Percentiles rank a stretch among this genome's conserved stretches.
phyloP scores from a whole-genome alignment of 1,284 basidiomycete species.

The Trichosporon faecale region DNA sequence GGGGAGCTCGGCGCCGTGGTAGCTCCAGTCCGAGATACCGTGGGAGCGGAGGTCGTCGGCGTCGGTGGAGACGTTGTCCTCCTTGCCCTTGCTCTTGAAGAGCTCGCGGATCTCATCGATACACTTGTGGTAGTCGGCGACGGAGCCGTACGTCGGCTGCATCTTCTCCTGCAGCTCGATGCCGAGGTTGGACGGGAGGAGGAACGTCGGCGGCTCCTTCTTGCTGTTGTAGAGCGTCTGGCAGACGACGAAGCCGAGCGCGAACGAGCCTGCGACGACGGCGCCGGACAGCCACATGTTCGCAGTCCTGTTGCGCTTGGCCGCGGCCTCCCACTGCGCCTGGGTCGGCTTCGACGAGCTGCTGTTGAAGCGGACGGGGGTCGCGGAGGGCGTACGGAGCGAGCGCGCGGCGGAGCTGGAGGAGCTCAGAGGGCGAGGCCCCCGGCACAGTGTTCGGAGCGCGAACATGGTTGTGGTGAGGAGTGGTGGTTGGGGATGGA shows the following conservation, averaged over 20 bases:
- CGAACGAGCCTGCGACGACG: slow-evolving; percentile 5
- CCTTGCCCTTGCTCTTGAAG: slow-evolving; percentile 34
- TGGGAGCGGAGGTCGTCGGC: slow-evolving; percentile 45
- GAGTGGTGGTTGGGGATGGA: background rate
- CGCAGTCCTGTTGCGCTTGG: background rate
- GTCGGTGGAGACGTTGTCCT: slow-evolving; percentile 46
- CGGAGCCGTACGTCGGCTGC: slow-evolving; percentile 41
- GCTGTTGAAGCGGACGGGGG: slow-evolving; percentile 7
- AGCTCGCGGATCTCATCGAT: slow-evolving; percentile 36
- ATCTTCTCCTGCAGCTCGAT: slow-evolving; percentile 34
- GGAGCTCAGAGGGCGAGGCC: background rate
- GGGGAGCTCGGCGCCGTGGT: slow-evolving; percentile 49
- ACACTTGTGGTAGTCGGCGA: slow-evolving; percentile 38
- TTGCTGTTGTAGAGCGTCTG: slow-evolving; percentile 11
- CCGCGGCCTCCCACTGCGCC: background rate
- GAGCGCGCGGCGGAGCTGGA: background rate
- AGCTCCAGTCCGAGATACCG: slow-evolving; percentile 51
- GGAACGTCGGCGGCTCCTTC: slow-evolving; percentile 14
- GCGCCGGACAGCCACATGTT: slow-evolving; percentile 5
- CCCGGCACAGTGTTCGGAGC: slow-evolving; percentile 6
- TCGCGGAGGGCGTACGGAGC: background rate
- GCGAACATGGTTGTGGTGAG: slow-evolving; percentile 1
- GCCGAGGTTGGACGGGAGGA: slow-evolving; percentile 30
- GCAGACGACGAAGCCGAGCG: slow-evolving; percentile 12
- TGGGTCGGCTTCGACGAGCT: background rate